Evolutionary conservation across 768 basidiomycete species (phyloP), one percentile per base, ranked within the genome.

Genomic region (Suillus paluster): DNA sequence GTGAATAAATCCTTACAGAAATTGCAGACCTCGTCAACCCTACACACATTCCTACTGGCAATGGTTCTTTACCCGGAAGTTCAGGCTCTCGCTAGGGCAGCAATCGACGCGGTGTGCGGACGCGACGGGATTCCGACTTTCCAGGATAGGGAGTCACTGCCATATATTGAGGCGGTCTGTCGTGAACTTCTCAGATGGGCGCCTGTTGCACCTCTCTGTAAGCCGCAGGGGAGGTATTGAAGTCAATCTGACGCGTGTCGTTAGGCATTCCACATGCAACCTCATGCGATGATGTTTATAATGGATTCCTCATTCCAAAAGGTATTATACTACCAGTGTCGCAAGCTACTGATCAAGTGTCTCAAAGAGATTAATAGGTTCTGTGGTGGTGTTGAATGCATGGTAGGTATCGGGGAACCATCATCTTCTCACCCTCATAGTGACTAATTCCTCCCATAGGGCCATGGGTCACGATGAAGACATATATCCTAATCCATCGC

Each of bases 131-230:
- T 44, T n/a, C 27, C 42, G 9, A 42, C 12, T 14, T 48, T 58
- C 25, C 6, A 33, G 6, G 19, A 48, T 12, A 55, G 17, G 19
- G 12, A 9, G 15, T 27, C 53, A 14, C 19, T 55, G 14, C 54
- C 54, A 5, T 38, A 55, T n/a, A 39, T 55, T 21, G 34, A 55
- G 25, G 54, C 54, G 7, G 38, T 55, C 39, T 55, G 54, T 21
- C 54, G 36, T 23, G 54, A 55, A 39, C 7, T 21, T 25, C 34
- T 55, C 14, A 55, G 34, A 21, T 55, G 34, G 36, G 21, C 8
- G 15, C 54, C 54, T 14, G 34, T 21, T n/a, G 33, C 11, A 23
- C 54, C 34, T 23, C 39, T 55, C 21, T 1, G 54, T 55, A 55
- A 21, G 54, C 38, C n/a, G 3, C 10, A 21, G 19, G n/a, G 19